Evolutionary conservation across 306 rosid genomes (phyloP).

Genomic region (Malus asiatica): DNA sequence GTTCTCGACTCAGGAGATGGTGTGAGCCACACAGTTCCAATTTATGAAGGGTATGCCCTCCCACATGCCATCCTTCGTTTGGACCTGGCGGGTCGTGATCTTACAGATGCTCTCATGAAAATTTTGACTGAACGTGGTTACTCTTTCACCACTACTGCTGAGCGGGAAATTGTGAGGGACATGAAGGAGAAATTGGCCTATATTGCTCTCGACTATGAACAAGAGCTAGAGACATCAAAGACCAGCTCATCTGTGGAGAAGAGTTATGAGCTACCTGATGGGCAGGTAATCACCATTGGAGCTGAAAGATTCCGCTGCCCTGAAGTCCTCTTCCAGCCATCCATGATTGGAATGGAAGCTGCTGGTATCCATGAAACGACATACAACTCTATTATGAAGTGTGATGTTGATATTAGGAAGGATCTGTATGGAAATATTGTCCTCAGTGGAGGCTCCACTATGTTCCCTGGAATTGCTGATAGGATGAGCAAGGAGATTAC

Average conservation of each 20-base stretch:
- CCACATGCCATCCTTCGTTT: slow-evolving; percentile 98
- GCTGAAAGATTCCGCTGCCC: slow-evolving; percentile 94
- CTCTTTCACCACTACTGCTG: slow-evolving; percentile 91
- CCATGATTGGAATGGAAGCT: slow-evolving; percentile 97
- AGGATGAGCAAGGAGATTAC: slow-evolving; percentile 97
- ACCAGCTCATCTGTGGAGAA: slow-evolving; percentile 91
- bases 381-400: slow-evolving; percentile 96
- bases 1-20: slow-evolving; percentile 97
- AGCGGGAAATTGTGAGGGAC: slow-evolving; percentile 96
- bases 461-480: slow-evolving; percentile 98
- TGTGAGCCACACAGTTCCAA: slow-evolving; percentile 98
- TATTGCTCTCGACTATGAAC: slow-evolving; percentile 89
- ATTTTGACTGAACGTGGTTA: slow-evolving; percentile 98
- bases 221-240: slow-evolving; percentile 79
- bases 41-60: slow-evolving; percentile 93
- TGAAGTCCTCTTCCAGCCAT: slow-evolving; percentile 97
- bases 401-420: slow-evolving; percentile 94
- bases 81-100: slow-evolving; percentile 98
- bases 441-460: slow-evolving; percentile 88
- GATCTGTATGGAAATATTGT: slow-evolving; percentile 94
- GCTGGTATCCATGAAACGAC: slow-evolving; percentile 94
- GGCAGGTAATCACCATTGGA: slow-evolving; percentile 91
- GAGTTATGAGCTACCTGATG: slow-evolving; percentile 94
- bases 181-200: slow-evolving; percentile 87
- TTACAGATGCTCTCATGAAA: slow-evolving; percentile 89